phyloP scores from a whole-genome alignment of 257 asterid species.

The Solanum bukasovii region DNA sequence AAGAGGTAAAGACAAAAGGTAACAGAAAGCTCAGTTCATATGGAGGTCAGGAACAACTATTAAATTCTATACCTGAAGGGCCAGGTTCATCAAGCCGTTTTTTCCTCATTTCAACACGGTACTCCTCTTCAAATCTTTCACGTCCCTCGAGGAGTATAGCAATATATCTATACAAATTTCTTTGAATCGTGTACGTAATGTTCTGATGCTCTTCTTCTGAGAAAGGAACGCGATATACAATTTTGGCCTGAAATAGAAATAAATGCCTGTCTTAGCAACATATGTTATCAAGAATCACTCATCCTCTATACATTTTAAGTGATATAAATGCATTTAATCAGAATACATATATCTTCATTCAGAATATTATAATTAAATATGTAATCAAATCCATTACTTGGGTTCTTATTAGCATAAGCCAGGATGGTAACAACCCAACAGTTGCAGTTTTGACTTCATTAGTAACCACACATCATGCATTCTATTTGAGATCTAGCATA shows the following conservation, averaged over 20 bases:
- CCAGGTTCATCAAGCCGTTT: slow-evolving; percentile 43
- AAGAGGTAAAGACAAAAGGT: not conserved
- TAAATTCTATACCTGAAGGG: slow-evolving; percentile 55
- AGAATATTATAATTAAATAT: not conserved
- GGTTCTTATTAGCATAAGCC: not conserved
- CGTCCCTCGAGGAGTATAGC: slow-evolving; percentile 76
- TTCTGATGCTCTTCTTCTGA: slow-evolving; percentile 67
- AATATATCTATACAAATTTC: slow-evolving; percentile 59
- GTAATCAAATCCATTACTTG: not conserved
- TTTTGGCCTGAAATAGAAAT: slow-evolving; percentile 52
- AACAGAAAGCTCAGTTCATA: not conserved
- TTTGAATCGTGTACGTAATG: slow-evolving; percentile 61
- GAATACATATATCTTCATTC: not conserved
- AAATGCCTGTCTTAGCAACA: not conserved
- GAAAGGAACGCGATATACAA: slow-evolving; percentile 58
- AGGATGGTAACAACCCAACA: not conserved
- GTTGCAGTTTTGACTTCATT: not conserved
- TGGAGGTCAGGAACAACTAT: not conserved
- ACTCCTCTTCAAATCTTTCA: slow-evolving; percentile 56
- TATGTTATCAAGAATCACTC: not conserved
- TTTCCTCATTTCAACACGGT: slow-evolving; percentile 29
- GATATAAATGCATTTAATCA: not conserved
- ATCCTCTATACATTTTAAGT: not conserved
- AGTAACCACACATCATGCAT: not conserved
- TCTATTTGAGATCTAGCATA: not conserved